These are phyloP conservation scores for Kwoniella heveanensis DNA, from an alignment of 768 basidiomycete species.

Conservation along the genomic window DNA sequence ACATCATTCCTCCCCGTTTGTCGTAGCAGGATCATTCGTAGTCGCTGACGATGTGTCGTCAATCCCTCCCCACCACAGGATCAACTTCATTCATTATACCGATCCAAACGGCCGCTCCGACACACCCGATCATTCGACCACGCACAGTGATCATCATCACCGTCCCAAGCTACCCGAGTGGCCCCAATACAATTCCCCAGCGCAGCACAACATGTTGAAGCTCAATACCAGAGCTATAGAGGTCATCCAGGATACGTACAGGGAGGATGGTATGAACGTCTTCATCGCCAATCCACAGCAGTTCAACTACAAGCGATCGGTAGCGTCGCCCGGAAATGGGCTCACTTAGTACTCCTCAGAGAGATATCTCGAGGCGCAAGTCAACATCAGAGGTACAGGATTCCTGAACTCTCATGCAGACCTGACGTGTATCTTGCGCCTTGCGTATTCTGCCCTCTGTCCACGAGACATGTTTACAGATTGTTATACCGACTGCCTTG, in stretches of 20 bases:
- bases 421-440: no score
- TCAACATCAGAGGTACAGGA: no score
- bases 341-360: no score
- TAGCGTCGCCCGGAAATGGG: no score
- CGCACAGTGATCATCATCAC: background rate
- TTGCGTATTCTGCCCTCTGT: no score
- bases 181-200: conserved; percentile 30
- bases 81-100: conserved; percentile 48
- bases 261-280: conserved; percentile 38
- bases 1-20: no score
- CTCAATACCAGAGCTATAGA: conserved; percentile 31
- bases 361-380: no score
- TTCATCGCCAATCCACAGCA: conserved; percentile 34
- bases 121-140: conserved; percentile 6
- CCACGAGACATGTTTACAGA: no score
- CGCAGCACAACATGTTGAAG: conserved; percentile 32
- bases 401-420: no score
- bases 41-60: conserved; percentile 48
- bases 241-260: conserved; percentile 42
- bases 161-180: conserved; percentile 22
- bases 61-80: conserved; percentile 19
- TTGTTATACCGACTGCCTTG: no score
- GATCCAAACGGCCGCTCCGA: conserved; percentile 25
- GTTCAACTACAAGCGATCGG: conserved; percentile 35
- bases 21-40: no score